Evolutionary conservation across 2,329 filamentous ascomycete species (phyloP).

Genomic region (Colletotrichum lentis): DNA sequence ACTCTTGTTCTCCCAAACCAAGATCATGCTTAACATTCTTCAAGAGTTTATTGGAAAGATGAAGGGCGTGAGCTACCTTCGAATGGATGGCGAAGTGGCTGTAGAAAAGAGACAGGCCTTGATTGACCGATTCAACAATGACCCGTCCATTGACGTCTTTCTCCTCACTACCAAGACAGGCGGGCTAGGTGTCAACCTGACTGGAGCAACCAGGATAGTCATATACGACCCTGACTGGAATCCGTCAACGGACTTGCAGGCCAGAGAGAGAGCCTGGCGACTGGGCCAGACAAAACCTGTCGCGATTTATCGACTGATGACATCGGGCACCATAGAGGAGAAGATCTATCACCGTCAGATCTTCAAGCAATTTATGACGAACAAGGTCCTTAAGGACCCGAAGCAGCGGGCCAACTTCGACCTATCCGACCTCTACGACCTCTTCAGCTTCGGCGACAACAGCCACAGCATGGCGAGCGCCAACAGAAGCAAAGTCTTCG

Average conservation of each 20-base stretch:
- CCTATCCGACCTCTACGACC: constrained; percentile 86
- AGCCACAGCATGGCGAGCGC: constrained; percentile 70
- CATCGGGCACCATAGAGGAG: constrained; percentile 95
- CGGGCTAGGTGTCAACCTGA: constrained; percentile 91
- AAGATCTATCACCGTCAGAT: constrained; percentile 99
- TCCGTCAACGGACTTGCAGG: constrained; percentile 94
- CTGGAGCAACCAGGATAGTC: constrained; percentile 93
- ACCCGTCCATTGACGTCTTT: constrained; percentile 83
- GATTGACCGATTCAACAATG: constrained; percentile 91
- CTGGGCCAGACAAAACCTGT: constrained; percentile 94
- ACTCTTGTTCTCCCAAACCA: constrained; percentile 89
- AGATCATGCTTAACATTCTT: constrained; percentile 94
- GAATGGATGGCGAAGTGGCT: constrained; percentile 93
- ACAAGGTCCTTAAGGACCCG: constrained; percentile 93
- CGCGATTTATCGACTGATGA: constrained; percentile 97
- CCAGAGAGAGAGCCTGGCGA: constrained; percentile 93
- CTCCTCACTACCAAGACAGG: constrained; percentile 95
- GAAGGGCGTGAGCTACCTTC: constrained; percentile 75
- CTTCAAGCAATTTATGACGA: constrained; percentile 97
- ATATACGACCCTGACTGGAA: constrained; percentile 99
- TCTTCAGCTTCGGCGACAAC: constrained; percentile 80
- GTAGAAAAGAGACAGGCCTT: constrained; percentile 89
- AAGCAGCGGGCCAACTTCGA: constrained; percentile 94
- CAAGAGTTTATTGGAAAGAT: constrained; percentile 78
- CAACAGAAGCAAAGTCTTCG: constrained; percentile 86